Base-by-base conservation (phyloP, 2,329 filamentous ascomycete genomes). In the Aspergillus hortae region DNA sequence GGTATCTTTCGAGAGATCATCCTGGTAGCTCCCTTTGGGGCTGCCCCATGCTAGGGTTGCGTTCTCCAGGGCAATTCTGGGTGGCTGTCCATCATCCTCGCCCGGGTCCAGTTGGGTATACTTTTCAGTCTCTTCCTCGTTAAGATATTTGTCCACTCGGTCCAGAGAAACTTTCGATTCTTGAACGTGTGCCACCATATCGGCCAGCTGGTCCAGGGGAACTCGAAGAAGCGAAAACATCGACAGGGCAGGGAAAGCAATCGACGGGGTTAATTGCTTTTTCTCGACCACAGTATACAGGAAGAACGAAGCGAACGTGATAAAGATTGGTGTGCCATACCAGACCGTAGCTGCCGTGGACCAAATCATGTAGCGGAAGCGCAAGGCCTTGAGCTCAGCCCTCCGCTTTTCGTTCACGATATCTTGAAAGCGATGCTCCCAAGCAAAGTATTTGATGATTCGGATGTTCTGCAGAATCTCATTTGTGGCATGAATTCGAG, bases 361-460 rank as follows among this genome's bases (percentile, higher is more conserved):
- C 92, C 92, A 99, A 36, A 97, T 78, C 57, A 96, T 84, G 73
- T 95, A 99, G 54, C 92, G 84, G 36, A 82, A 83, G 52, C 91
- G 86, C 49, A 99, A 73, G 30, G 90, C 84, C 61, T 82, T 85
- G 47, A 99, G 79, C 70, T 99, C 94, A 3, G 78, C 78, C 41
- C 80, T 79, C 56, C 94, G 85, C 75, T 96, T 96, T 69, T 96
- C 92, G 55, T 95, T 88, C 32, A 99, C 90, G 49, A 90, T 85
- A 19, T 84, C 82, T 52, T 89, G 84, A 68, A 96, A 99, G 2
- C 92, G 88, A 62, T 91, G 85, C 70, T 99, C 94, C 94, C 94
- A 99, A 0, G 94, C 92, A 68, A 99, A 99, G 72, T 94, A 99
- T 69, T 99, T 99, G 82, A 99, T 97, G 68, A 99, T 96, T 47